Evolutionary conservation across 805 yeast species (phyloP), one percentile per base, ranked within the genome.

Genomic region (Kockiozyma suomiensis): DNA sequence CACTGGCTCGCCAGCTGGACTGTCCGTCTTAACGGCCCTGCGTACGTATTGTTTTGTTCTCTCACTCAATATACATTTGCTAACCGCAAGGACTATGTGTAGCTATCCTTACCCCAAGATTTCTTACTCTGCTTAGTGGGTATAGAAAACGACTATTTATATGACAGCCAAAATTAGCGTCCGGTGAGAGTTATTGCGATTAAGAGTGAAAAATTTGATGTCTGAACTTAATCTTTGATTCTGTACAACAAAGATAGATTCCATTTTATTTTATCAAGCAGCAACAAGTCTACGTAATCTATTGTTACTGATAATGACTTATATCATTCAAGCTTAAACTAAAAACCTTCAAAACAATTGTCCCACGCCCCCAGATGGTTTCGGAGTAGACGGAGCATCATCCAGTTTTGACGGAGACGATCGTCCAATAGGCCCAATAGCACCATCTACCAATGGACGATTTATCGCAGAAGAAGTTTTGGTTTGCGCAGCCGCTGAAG

Each of bases 1-100:
- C 98, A 93, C 79, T 92, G 98, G 97, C 85, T 96, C 68, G 99
- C 99, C 62, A 81, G 90, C 67, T 76, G 88, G 68, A 88, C 96
- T 51, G 87, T 94, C 74, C 97, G 91, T 82, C 89, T 89, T 76
- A 83, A 88, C 67, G 99, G 99, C 59, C 97, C 99, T 49, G 82
- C 96, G 53, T 94, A 85, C 84, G 98, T 98, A 69, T 79, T 81
- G 78, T 88, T 23, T 17, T 3, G 89, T 19, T 25, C 5, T 42
- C 15, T 8, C n/a, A 6, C 19, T 30, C 30, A n/a, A 10, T 15
- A 26, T 28, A n/a, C 15, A 13, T 25, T 19, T 12, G 25, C 17
- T 40, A 15, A 35, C 28, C 2, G 33, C 33, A 6, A 17, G 21
- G 6, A 25, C 12, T 33, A n/a, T n/a, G n/a, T n/a, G 5, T 13